A percentile compares a stretch with the other conserved stretches of the same genome.
Evolutionary conservation across 2,329 filamentous ascomycete genomes (phyloP).

Genomic region (Parastagonospora nodorum): DNA sequence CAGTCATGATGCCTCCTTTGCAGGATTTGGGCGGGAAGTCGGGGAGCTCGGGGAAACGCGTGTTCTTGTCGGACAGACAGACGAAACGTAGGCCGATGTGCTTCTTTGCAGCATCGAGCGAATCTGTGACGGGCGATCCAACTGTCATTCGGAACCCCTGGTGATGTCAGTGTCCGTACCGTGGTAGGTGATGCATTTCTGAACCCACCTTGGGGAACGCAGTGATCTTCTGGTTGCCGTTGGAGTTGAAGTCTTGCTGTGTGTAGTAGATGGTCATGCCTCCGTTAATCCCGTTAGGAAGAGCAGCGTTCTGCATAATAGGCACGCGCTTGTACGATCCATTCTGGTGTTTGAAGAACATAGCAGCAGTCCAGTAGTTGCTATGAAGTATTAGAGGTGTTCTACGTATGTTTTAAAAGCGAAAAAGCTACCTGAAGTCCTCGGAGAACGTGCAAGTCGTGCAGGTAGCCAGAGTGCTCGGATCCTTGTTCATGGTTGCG

Average conservation of each 20-base stretch:
- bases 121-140: constrained; percentile 36
- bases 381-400: constrained; percentile 1
- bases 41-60: constrained; percentile 31
- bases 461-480: constrained; percentile 15
- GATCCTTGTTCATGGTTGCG: constrained; percentile 19
- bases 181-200: background rate
- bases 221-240: constrained; percentile 36
- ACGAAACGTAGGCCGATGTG: constrained; percentile 30
- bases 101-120: constrained; percentile 22
- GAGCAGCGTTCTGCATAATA: constrained; percentile 32
- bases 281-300: constrained; percentile 32
- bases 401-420: background rate
- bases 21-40: constrained; percentile 35
- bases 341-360: constrained; percentile 38
- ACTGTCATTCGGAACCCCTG: constrained; percentile 41
- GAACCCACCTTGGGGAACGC: constrained; percentile 24
- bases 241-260: constrained; percentile 45
- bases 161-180: background rate
- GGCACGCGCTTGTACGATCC: constrained; percentile 36
- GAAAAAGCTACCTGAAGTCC: constrained; percentile 15
- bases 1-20: constrained; percentile 34
- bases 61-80: constrained; percentile 34
- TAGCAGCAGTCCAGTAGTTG: constrained; percentile 26
- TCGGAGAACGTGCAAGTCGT: constrained; percentile 33
- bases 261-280: constrained; percentile 42